Evolutionary conservation across 495 filamentous ascomycete species (phyloP).

Genomic region (Talaromyces liani): DNA sequence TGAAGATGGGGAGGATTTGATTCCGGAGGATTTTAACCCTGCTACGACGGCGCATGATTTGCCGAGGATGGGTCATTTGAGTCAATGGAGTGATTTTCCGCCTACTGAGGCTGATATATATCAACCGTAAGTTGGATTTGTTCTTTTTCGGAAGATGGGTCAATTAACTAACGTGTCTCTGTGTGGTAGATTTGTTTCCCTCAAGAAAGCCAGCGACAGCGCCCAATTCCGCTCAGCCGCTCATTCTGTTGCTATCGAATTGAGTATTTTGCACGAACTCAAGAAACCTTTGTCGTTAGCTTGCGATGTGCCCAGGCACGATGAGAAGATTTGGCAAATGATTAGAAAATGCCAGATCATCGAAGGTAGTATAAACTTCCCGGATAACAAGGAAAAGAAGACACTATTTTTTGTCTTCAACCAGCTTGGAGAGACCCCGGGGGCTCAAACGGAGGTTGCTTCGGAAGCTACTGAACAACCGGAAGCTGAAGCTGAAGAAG

Average conservation of each 20-base stretch:
- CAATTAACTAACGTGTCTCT: background rate
- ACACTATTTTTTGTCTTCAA: conserved; percentile 31
- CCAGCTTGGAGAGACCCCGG: conserved; percentile 24
- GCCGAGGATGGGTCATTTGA: conserved; percentile 46
- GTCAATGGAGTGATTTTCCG: conserved; percentile 35
- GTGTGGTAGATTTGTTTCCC: conserved; percentile 2
- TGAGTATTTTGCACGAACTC: conserved; percentile 29
- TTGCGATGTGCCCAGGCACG: conserved; percentile 23
- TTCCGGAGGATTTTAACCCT: conserved; percentile 38
- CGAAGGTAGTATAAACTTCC: conserved; percentile 23
- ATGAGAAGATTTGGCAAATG: conserved; percentile 19
- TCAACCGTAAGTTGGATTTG: conserved; percentile 18
- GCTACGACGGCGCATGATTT: conserved; percentile 53
- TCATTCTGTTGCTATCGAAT: conserved; percentile 41
- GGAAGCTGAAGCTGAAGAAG: background rate
- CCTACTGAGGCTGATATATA: conserved; percentile 17
- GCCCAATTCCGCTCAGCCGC: conserved; percentile 20
- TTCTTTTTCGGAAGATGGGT: background rate
- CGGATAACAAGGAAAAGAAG: conserved; percentile 20
- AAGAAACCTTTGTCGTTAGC: conserved; percentile 25
- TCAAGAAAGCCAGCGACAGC: background rate
- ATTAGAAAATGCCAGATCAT: conserved; percentile 24
- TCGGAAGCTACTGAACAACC: background rate
- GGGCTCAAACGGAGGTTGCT: background rate
- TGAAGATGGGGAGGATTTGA: conserved; percentile 10